Percentiles rank a stretch among this genome's conserved stretches.
phyloP scores from a whole-genome alignment of 192 early-diverging fungal genomes.

The Coemansia sp. region DNA sequence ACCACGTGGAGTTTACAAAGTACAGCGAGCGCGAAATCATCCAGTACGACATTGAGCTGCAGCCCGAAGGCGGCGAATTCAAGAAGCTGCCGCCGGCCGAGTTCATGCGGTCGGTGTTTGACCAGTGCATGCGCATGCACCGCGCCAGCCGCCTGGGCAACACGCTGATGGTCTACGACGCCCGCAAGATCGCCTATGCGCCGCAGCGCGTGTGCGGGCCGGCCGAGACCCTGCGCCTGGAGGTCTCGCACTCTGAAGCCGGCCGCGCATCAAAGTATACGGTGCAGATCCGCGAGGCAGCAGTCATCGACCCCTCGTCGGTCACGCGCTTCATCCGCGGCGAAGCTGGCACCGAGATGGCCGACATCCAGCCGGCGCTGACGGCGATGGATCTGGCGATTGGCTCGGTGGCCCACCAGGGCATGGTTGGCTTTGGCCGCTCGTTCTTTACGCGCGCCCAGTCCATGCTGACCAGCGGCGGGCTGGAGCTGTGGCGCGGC shows the following conservation, averaged over 20 bases:
- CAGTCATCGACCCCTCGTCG: slow-evolving; percentile 58
- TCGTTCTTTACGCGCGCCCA: slow-evolving; percentile 88
- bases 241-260: slow-evolving; percentile 41
- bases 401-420: slow-evolving; percentile 76
- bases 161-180: slow-evolving; percentile 78
- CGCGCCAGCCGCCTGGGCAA: slow-evolving; percentile 59
- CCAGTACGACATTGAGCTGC: slow-evolving; percentile 86
- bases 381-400: slow-evolving; percentile 80
- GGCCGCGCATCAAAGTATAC: slow-evolving; percentile 57
- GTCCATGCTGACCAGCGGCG: slow-evolving; percentile 57
- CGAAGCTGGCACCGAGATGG: slow-evolving; percentile 10
- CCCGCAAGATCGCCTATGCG: slow-evolving; percentile 80
- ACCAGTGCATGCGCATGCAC: slow-evolving; percentile 47
- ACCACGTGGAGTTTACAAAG: slow-evolving; percentile 76
- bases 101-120: slow-evolving; percentile 74
- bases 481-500: slow-evolving; percentile 90
- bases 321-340: slow-evolving; percentile 33
- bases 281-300: slow-evolving; percentile 58
- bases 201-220: slow-evolving; percentile 72
- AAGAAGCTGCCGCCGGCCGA: slow-evolving; percentile 33
- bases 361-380: slow-evolving; percentile 52
- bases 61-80: slow-evolving; percentile 51
- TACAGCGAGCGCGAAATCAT: slow-evolving; percentile 68
- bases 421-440: slow-evolving; percentile 76
- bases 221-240: slow-evolving; percentile 59